Conservation (phyloP, 495 filamentous ascomycete species). For the Aspergillus coremiiformis region DNA sequence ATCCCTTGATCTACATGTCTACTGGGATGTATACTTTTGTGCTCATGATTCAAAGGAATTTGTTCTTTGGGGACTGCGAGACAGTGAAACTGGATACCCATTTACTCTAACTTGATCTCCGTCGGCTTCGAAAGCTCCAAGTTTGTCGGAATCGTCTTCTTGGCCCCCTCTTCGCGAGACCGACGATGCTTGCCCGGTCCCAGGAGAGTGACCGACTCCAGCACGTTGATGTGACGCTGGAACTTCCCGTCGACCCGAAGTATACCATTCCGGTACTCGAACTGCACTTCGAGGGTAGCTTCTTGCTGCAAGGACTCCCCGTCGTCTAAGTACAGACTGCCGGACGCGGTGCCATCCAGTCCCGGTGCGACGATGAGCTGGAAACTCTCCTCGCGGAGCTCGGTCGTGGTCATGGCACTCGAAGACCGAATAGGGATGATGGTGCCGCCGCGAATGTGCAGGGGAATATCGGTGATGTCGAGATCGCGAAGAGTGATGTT, state of each 20-base stretch:
- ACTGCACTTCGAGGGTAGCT: slow-evolving; percentile 41
- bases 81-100: background rate
- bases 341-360: slow-evolving; percentile 38
- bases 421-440: slow-evolving; percentile 58
- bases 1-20: background rate
- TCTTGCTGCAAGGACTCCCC: slow-evolving; percentile 49
- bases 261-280: slow-evolving; percentile 45
- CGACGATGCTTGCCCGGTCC: slow-evolving; percentile 23
- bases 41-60: too few relatives aligned
- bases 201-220: slow-evolving; percentile 52
- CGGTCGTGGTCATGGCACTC: slow-evolving; percentile 61
- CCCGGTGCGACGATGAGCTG: slow-evolving; percentile 62
- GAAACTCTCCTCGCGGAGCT: slow-evolving; percentile 59
- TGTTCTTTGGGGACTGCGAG: background rate
- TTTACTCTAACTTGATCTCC: slow-evolving; percentile 14
- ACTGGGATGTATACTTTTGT: background rate
- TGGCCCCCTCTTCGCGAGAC: background rate
- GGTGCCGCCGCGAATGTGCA: slow-evolving; percentile 63
- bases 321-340: slow-evolving; percentile 55
- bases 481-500: slow-evolving; percentile 47
- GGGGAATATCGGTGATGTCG: slow-evolving; percentile 58
- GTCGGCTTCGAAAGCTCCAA: slow-evolving; percentile 22
- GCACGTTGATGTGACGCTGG: slow-evolving; percentile 39
- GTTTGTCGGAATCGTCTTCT: slow-evolving; percentile 18
- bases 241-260: slow-evolving; percentile 48